phyloP scores from a whole-genome alignment of 345 rosid genomes.

The Garcia nutans region DNA sequence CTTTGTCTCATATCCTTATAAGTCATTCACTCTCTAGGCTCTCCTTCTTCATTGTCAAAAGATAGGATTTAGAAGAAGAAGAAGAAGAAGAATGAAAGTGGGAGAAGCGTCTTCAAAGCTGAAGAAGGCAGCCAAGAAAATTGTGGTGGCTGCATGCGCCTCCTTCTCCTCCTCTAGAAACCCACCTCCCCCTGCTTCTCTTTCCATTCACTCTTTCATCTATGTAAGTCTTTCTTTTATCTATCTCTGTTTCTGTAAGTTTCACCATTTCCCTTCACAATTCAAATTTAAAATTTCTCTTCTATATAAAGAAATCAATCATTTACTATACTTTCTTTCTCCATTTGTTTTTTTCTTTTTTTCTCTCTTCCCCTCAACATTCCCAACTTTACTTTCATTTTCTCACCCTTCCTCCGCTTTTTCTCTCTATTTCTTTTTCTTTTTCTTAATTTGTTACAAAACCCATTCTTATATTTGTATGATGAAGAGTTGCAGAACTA shows the following conservation, averaged over 20 bases:
- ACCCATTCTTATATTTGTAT: not conserved
- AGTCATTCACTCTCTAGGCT: slow-evolving; percentile 2
- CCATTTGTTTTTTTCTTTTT: not conserved
- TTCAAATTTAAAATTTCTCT: not conserved
- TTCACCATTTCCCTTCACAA: not conserved
- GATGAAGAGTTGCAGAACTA: slow-evolving; percentile 11
- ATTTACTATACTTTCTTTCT: not conserved
- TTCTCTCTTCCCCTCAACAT: not conserved
- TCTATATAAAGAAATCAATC: not conserved
- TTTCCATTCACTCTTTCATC: slow-evolving; percentile 15
- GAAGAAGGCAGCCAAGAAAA: slow-evolving; percentile 57
- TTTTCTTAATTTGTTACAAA: not conserved
- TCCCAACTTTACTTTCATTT: not conserved
- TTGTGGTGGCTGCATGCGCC: slow-evolving; percentile 70
- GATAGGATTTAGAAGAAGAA: not conserved
- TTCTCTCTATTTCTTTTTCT: not conserved
- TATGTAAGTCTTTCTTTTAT: slow-evolving; percentile 32
- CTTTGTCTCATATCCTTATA: not conserved
- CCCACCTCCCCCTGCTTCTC: slow-evolving; percentile 37
- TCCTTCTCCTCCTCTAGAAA: slow-evolving; percentile 58
- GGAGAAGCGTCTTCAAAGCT: slow-evolving; percentile 51
- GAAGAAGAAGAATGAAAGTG: slow-evolving; percentile 35
- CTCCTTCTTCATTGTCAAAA: not conserved
- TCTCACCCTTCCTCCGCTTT: not conserved
- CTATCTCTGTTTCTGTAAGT: not conserved